These are phyloP conservation scores for Vinca minor DNA, from an alignment of 257 asterid species.

Conservation along the genomic window DNA sequence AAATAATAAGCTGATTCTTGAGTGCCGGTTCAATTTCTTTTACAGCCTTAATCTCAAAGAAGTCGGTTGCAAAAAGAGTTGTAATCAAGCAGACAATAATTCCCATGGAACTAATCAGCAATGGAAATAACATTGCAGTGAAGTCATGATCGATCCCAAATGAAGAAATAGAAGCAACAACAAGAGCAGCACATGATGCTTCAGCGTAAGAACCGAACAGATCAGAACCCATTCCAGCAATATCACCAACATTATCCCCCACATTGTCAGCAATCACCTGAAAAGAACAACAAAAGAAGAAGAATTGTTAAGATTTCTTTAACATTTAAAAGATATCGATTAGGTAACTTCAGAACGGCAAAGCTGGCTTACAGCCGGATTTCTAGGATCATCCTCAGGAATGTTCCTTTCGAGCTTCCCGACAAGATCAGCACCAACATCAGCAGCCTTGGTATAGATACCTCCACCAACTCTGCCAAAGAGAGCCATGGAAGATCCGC, in stretches of 20 bases:
- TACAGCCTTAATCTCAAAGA: conserved; percentile 35
- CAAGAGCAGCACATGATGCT: conserved; percentile 45
- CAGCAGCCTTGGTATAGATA: conserved; percentile 68
- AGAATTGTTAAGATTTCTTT: background rate
- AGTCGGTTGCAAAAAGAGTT: conserved; percentile 52
- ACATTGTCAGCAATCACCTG: conserved; percentile 96
- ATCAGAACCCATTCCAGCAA: conserved; percentile 77
- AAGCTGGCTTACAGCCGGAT: conserved; percentile 36
- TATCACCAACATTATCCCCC: conserved; percentile 95
- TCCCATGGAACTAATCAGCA: conserved; percentile 82
- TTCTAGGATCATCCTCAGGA: conserved; percentile 52
- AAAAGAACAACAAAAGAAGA: conserved; percentile 8
- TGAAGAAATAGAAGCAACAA: conserved; percentile 46
- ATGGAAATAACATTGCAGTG: conserved; percentile 70
- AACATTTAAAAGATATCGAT: background rate
- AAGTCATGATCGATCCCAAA: conserved; percentile 61
- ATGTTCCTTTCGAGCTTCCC: conserved; percentile 49
- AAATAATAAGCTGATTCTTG: conserved; percentile 70
- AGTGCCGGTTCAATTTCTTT: conserved; percentile 48
- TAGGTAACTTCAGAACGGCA: background rate
- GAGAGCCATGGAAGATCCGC: conserved; percentile 93
- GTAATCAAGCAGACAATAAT: conserved; percentile 75
- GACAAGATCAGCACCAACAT: conserved; percentile 51
- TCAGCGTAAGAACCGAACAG: conserved; percentile 48
- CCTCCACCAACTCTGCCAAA: conserved; percentile 97